phyloP scores from a whole-genome alignment of 176 grass and related monocot genomes.

The Eremochloa ophiuroides region DNA sequence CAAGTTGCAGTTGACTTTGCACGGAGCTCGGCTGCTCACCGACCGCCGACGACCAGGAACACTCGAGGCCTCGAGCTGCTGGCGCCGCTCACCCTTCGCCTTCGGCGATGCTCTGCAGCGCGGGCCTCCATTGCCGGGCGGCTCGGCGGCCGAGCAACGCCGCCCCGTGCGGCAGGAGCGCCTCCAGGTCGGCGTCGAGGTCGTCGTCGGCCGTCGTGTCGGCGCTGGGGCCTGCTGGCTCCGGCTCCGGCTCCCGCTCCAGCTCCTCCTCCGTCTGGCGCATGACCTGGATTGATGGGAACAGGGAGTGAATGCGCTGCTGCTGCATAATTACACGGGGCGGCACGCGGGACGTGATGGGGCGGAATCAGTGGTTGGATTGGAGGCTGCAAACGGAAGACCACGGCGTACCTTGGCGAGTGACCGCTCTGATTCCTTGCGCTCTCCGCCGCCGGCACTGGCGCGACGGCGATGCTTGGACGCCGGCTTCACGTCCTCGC shows the following conservation, averaged over 20 bases:
- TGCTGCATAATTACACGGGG: background rate
- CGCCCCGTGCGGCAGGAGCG: constrained; percentile 24
- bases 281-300: constrained; percentile 28
- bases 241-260: background rate
- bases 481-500: constrained; percentile 17
- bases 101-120: constrained; percentile 81
- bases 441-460: background rate
- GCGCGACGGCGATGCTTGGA: constrained; percentile 22
- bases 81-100: constrained; percentile 32
- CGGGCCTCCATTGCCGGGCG: constrained; percentile 64
- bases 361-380: background rate
- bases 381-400: background rate
- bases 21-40: constrained; percentile 9
- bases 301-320: background rate
- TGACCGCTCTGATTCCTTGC: constrained; percentile 35
- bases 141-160: constrained; percentile 19
- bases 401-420: constrained; percentile 25
- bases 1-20: background rate
- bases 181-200: constrained; percentile 32
- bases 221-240: background rate
- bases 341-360: background rate
- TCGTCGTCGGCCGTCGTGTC: too few species aligned
- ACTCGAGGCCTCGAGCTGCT: background rate
- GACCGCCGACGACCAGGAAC: background rate
- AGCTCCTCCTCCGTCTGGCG: background rate